phyloP scores from a whole-genome alignment of 495 filamentous ascomycete species.

The Lepraria neglecta region DNA sequence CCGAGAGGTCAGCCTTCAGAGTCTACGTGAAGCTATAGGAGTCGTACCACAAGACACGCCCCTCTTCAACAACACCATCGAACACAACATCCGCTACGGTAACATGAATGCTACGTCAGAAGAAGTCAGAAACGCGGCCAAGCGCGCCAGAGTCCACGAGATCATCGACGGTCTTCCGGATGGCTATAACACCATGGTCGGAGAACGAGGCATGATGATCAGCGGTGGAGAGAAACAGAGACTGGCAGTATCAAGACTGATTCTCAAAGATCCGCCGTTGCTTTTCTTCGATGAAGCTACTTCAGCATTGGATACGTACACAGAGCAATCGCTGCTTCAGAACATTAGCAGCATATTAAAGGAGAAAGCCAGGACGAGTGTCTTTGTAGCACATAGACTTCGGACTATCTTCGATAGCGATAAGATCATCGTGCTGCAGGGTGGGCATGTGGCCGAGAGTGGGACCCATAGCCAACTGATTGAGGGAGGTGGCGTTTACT shows the following conservation, averaged over 20 bases:
- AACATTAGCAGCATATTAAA: constrained; percentile 92
- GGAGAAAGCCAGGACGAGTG: constrained; percentile 81
- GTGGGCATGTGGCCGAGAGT: constrained; percentile 74
- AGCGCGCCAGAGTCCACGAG: constrained; percentile 76
- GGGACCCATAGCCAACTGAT: constrained; percentile 83
- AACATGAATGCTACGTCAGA: constrained; percentile 69
- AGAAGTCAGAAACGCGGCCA: constrained; percentile 66
- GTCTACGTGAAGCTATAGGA: constrained; percentile 77
- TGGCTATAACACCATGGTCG: constrained; percentile 86
- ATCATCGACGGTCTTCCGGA: constrained; percentile 71
- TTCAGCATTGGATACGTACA: constrained; percentile 90
- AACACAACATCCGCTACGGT: constrained; percentile 95
- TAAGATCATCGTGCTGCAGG: constrained; percentile 83
- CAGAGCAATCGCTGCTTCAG: constrained; percentile 81
- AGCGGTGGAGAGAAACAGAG: constrained; percentile 95
- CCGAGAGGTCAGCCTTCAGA: constrained; percentile 72
- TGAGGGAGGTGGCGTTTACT: constrained; percentile 73
- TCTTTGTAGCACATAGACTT: constrained; percentile 89
- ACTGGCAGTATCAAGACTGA: constrained; percentile 74
- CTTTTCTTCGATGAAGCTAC: constrained; percentile 98
- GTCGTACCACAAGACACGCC: constrained; percentile 97
- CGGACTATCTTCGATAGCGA: constrained; percentile 93
- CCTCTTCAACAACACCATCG: constrained; percentile 90
- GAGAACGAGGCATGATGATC: constrained; percentile 97
- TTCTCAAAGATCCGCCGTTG: constrained; percentile 87